Percentiles rank a stretch among this genome's conserved stretches.
Conservation (phyloP, 306 rosid species). For the Corylus avellana region DNA sequence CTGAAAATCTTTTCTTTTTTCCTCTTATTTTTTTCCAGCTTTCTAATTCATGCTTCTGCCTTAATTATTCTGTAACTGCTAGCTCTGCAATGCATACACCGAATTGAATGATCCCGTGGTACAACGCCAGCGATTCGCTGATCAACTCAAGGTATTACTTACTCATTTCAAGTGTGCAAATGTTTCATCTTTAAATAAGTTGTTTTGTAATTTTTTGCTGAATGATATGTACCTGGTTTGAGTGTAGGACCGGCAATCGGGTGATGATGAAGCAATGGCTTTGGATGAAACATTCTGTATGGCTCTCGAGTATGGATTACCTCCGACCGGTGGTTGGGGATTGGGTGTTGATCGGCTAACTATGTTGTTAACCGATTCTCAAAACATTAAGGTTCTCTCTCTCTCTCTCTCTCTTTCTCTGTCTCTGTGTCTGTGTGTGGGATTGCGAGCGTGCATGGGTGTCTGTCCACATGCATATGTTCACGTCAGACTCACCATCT, state of each 20-base stretch:
- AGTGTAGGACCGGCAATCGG: constrained; percentile 82
- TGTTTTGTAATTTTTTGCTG: not conserved
- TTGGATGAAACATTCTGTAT: constrained; percentile 85
- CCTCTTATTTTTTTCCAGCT: not conserved
- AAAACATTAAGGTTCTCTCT: constrained; percentile 72
- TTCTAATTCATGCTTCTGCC: constrained; percentile 13
- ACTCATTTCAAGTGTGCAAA: not conserved
- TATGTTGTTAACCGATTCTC: constrained; percentile 85
- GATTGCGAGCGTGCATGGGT: not conserved
- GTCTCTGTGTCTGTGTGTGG: no score
- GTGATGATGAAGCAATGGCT: constrained; percentile 98
- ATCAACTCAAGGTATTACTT: constrained; percentile 80
- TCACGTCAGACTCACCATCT: not conserved
- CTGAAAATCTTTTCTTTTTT: not conserved
- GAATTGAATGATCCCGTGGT: constrained; percentile 95
- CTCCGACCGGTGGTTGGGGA: constrained; percentile 99
- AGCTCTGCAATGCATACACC: constrained; percentile 91
- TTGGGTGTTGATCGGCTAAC: constrained; percentile 85
- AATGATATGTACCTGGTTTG: constrained; percentile 12
- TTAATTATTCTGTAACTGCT: constrained; percentile 26
- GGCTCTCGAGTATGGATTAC: constrained; percentile 93
- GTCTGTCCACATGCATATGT: not conserved
- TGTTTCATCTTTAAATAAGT: not conserved
- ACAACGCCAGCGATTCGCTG: constrained; percentile 86
- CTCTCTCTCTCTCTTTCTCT: not conserved